These are phyloP conservation scores for Aschersonia sp. DNA, from an alignment of 2,329 filamentous ascomycete genomes.

Conservation along the genomic window DNA sequence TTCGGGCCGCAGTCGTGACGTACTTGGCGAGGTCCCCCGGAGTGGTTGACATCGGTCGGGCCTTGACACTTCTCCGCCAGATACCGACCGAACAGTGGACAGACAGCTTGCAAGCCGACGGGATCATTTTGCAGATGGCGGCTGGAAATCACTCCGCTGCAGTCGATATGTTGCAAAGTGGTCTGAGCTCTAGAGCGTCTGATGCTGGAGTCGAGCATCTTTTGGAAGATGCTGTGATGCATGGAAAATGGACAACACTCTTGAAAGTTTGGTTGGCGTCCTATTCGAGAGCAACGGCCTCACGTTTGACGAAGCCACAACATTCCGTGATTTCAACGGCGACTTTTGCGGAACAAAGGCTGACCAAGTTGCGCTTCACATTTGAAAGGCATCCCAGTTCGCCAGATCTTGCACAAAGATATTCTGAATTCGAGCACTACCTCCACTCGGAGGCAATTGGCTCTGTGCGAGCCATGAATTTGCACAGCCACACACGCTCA, in stretches of 20 bases:
- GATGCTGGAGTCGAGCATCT: constrained; percentile 27
- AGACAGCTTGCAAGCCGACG: constrained; percentile 22
- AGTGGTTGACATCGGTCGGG: constrained; percentile 28
- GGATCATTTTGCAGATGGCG: constrained; percentile 25
- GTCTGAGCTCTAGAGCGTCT: constrained; percentile 18
- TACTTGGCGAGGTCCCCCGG: constrained; percentile 28
- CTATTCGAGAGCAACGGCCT: background rate
- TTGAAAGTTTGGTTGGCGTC: constrained; percentile 19
- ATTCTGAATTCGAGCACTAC: constrained; percentile 19
- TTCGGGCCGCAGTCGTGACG: constrained; percentile 19
- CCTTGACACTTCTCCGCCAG: constrained; percentile 28
- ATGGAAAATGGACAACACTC: constrained; percentile 19
- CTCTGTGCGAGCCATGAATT: constrained; percentile 10
- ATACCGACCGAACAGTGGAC: constrained; percentile 24
- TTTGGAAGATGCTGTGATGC: constrained; percentile 23
- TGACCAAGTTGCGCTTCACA: background rate
- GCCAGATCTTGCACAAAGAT: constrained; percentile 14
- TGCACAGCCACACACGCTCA: constrained; percentile 7
- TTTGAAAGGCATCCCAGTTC: constrained; percentile 3
- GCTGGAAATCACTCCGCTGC: constrained; percentile 24
- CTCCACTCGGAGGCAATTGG: constrained; percentile 13
- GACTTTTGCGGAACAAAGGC: too few relatives aligned
- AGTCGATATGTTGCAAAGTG: constrained; percentile 22
- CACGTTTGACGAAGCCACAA: too few relatives aligned
- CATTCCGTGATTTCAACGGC: too few relatives aligned